phyloP scores from a whole-genome alignment of 2,329 filamentous ascomycete genomes.

The Colletotrichum sp. region DNA sequence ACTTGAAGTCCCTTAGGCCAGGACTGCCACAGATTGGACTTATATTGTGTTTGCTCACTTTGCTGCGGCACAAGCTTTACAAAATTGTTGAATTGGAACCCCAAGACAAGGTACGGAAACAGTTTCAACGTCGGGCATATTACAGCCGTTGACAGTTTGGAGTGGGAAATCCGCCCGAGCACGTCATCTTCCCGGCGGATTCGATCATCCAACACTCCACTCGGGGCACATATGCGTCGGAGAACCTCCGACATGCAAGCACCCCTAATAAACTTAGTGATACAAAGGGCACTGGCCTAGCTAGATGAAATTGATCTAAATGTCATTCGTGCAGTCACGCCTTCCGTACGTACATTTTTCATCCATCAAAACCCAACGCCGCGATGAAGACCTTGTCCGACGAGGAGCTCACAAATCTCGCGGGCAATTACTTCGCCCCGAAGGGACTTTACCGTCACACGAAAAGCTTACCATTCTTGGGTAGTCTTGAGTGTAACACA shows the following conservation, averaged over 20 bases:
- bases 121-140: not conserved
- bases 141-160: not conserved
- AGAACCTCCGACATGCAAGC: not conserved
- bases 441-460: slow-evolving; percentile 30
- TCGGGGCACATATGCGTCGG: not conserved
- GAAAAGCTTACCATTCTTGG: slow-evolving; percentile 33
- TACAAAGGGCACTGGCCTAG: not conserved
- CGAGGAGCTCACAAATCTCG: slow-evolving; percentile 23
- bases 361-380: not conserved
- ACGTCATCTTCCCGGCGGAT: not conserved
- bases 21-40: not conserved
- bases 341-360: not conserved
- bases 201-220: not conserved
- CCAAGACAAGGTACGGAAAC: accelerated
- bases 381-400: slow-evolving; percentile 27
- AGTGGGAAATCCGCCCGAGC: not conserved
- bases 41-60: not conserved
- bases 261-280: not conserved
- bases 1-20: not conserved
- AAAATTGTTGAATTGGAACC: not conserved
- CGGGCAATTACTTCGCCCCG: slow-evolving; percentile 31
- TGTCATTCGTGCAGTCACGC: not conserved
- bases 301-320: not conserved
- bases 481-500: slow-evolving; percentile 27
- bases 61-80: not conserved